Evolutionary conservation across 345 rosid genomes (phyloP).

Genomic region (Raphanus sativus): DNA sequence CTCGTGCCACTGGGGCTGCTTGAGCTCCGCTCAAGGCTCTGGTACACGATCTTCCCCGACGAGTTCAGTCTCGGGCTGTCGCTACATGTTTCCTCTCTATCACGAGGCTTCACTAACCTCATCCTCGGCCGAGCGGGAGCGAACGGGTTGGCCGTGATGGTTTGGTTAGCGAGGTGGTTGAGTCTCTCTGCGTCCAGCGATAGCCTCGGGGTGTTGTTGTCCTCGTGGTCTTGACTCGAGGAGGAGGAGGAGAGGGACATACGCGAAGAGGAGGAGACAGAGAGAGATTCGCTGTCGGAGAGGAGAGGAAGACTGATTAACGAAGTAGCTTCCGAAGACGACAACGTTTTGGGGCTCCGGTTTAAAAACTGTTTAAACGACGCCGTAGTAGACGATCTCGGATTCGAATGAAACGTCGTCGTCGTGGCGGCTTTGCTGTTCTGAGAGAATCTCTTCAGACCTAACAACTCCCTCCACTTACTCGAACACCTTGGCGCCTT

Average conservation of each 20-base stretch:
- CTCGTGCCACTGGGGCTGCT: conserved; percentile 94
- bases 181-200: conserved; percentile 87
- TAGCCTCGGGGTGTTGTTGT: conserved; percentile 53
- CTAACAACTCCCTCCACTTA: conserved; percentile 89
- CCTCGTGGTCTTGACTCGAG: conserved; percentile 84
- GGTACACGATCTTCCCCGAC: conserved; percentile 88
- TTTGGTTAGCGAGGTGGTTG: conserved; percentile 16
- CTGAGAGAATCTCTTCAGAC: conserved; percentile 64
- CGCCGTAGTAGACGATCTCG: conserved; percentile 39
- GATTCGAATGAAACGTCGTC: conserved; percentile 21
- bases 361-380: conserved; percentile 68
- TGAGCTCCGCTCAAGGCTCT: conserved; percentile 86
- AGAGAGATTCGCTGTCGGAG: conserved; percentile 61
- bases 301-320: conserved; percentile 64
- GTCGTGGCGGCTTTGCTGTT: conserved; percentile 26
- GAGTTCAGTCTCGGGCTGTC: conserved; percentile 95
- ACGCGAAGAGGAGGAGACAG: conserved; percentile 69
- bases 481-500: conserved; percentile 89
- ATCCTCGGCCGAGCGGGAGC: conserved; percentile 56
- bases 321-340: conserved; percentile 38
- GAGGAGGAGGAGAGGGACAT: conserved; percentile 86
- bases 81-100: conserved; percentile 46
- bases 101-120: conserved; percentile 64
- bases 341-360: conserved; percentile 58
- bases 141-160: conserved; percentile 61